A percentile compares a stretch with the other conserved stretches of the same genome.
These are phyloP conservation scores for Gossypium australe DNA, from an alignment of 345 rosid species.

Conservation along the genomic window DNA sequence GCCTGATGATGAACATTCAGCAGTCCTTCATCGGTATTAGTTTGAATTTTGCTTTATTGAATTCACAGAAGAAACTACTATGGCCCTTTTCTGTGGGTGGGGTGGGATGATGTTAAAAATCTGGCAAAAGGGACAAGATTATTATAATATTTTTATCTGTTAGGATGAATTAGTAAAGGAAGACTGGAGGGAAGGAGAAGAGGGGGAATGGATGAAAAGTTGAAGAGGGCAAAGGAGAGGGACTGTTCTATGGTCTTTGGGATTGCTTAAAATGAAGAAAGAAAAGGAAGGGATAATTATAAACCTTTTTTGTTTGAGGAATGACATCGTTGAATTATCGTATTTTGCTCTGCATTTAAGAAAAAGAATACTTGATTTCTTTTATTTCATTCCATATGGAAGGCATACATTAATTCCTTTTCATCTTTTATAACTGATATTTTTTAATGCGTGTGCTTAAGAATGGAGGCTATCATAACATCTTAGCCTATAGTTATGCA, in stretches of 20 bases:
- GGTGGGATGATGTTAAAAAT: neutral
- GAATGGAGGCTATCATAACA: neutral
- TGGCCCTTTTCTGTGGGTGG: neutral
- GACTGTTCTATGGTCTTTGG: neutral
- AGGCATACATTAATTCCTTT: neutral
- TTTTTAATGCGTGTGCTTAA: neutral
- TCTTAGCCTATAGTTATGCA: neutral
- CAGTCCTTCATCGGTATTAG: conserved; percentile 76
- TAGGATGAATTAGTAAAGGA: neutral
- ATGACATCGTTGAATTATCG: neutral
- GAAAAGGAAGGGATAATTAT: neutral
- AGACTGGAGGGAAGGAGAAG: neutral
- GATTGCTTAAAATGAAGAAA: neutral
- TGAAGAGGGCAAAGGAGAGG: neutral
- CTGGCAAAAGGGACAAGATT: neutral
- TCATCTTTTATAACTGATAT: neutral
- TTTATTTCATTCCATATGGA: neutral
- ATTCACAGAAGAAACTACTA: conserved; percentile 4
- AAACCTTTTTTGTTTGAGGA: neutral
- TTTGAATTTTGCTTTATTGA: conserved; percentile 14
- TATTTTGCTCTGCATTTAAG: no score
- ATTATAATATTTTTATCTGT: neutral
- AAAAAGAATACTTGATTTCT: no score
- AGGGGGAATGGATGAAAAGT: neutral
- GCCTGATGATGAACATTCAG: conserved; percentile 83